Base-by-base conservation (phyloP, 2,329 filamentous ascomycete genomes). In the Periconia macrospinosa region DNA sequence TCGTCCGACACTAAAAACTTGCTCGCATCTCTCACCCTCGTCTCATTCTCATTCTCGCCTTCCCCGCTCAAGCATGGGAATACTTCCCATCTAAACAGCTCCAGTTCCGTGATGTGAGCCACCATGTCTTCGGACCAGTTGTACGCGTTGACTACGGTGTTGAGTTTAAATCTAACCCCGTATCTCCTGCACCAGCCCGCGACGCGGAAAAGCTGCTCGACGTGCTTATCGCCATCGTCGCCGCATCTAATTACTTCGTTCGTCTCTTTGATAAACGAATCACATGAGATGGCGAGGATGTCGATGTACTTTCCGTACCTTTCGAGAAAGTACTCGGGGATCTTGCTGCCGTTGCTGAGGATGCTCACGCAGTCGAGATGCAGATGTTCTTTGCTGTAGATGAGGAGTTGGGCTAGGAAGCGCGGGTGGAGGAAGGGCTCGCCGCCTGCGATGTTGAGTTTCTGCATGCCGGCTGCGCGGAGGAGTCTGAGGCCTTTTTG, bases 131-230 rank as follows among this genome's bases (percentile, higher is more conserved):
- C 81, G 2, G 77, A 49, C 65, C 69, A 79, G 58, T 84, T 84
- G 47, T 77, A 66, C 2, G 58, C 68, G 60, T 76, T 78, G 3
- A 84, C 76, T 0, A 84, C 81, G 0, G 82, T 84, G 67, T 85
- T 85, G 47, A 84, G 63, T 71, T 85, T 84, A 72, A 85, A 83
- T 66, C 77, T 80, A 63, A 84, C 77, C 1, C 75, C 74, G 20
- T 75, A 75, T 52, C 77, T 52, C 3, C 63, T 59, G 64, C 82
- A 85, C 75, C 78, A 79, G 1, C 66, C 63, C 5, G 69, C 64
- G 54, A 84, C 75, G 13, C 68, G 59, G 47, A 75, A 77, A 1
- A 84, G 69, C 48, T 77, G 71, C 17, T 54, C 47, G 14, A 83
- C 72, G 50, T 83, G 42, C 20, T 13, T 27, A 13, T 77, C 33